Evolutionary conservation across 2,329 filamentous ascomycete genomes (phyloP).

Genomic region (Cercospora sp.): DNA sequence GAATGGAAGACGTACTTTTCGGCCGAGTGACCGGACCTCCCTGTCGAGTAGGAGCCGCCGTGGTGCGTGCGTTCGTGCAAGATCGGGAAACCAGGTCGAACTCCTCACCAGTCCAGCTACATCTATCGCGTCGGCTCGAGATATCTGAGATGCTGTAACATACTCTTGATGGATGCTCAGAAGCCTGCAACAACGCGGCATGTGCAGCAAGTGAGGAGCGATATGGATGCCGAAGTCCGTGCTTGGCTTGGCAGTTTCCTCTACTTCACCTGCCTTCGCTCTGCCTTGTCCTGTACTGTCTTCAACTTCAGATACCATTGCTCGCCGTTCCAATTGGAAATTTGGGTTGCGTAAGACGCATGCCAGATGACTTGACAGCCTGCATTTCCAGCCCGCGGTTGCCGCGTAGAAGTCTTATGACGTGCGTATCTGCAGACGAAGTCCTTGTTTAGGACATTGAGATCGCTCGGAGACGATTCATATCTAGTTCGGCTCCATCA

Average conservation of each 20-base stretch:
- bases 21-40: too few species aligned
- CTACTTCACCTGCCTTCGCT: not conserved
- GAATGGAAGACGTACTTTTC: too few species aligned
- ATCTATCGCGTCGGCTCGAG: not conserved
- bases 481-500: not conserved
- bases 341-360: not conserved
- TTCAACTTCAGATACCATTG: not conserved
- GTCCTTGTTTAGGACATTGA: not conserved
- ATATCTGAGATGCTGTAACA: not conserved
- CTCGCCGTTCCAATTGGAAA: not conserved
- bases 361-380: not conserved
- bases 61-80: too few species aligned
- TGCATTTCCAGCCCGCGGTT: not conserved
- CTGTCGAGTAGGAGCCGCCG: too few species aligned
- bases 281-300: not conserved
- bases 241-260: not conserved
- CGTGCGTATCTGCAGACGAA: not conserved
- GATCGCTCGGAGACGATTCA: not conserved
- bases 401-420: not conserved
- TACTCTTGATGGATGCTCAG: not conserved
- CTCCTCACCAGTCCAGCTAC: not conserved
- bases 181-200: not conserved
- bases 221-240: not conserved
- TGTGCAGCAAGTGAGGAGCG: not conserved
- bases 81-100: too few species aligned